A percentile compares a stretch with the other conserved stretches of the same genome.
Evolutionary conservation across 1,284 basidiomycete genomes (phyloP).

Genomic region (Afroboletus lepidellus): DNA sequence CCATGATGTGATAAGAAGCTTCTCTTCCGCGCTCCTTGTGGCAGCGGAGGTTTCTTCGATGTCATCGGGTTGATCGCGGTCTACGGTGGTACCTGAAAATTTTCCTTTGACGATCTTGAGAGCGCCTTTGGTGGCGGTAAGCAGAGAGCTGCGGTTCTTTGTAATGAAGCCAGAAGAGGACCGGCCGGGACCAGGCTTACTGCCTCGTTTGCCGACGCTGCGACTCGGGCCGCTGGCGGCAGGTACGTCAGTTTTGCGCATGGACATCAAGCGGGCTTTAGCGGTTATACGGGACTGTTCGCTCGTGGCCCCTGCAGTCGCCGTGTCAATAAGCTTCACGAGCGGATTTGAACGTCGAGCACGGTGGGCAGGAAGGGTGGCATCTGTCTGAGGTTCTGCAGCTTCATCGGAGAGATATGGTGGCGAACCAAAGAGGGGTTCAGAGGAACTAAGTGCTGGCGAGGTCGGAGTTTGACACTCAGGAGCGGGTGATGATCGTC

Average conservation of each 20-base stretch:
- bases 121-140: constrained; percentile 47
- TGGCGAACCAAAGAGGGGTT: constrained; percentile 35
- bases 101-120: constrained; percentile 48
- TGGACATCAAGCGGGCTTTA: constrained; percentile 43
- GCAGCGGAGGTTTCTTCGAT: constrained; percentile 19
- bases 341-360: constrained; percentile 49
- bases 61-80: constrained; percentile 18
- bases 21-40: constrained; percentile 5
- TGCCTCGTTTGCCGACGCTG: constrained; percentile 15
- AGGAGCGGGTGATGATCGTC: neutral
- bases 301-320: constrained; percentile 20
- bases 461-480: constrained; percentile 13
- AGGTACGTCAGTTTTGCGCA: constrained; percentile 6
- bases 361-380: constrained; percentile 42
- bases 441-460: constrained; percentile 13
- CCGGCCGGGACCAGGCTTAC: constrained; percentile 49
- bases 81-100: constrained; percentile 12
- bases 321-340: constrained; percentile 49
- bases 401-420: constrained; percentile 5
- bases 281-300: constrained; percentile 42
- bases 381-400: constrained; percentile 5
- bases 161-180: constrained; percentile 40
- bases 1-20: constrained; percentile 15
- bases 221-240: constrained; percentile 13
- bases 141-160: constrained; percentile 45